Evolutionary conservation across 352 stramenopile species (phyloP), one percentile per base, ranked within the genome.

Genomic region (Phytophthora litchii): DNA sequence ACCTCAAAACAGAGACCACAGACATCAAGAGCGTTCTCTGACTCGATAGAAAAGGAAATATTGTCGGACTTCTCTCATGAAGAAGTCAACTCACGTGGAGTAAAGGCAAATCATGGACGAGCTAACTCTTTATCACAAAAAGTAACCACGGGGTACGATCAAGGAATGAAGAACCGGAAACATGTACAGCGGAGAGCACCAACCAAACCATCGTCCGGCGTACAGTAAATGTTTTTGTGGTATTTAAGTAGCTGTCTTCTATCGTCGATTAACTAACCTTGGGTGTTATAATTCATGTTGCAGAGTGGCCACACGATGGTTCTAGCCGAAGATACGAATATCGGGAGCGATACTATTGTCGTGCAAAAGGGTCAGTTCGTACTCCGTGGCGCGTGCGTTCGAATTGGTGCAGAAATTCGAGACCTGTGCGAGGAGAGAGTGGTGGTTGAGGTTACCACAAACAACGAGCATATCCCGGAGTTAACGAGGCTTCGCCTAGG

Each of bases 31-130:
- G 11, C 23, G 29, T 31, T 36, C 3, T 34, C 7, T n/a, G 53
- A 77, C 23, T 67, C 62, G 1, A 74, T 80, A 5, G 75, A 85
- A 47, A 43, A 40, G 3, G 70, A 82, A 27, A 78, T 78, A 29
- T 20, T 76, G 16, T 67, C 67, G 0, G 47, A 49, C 5, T 56
- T 78, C 7, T 68, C 65, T 17, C 34, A 37, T 4, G 35, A 49
- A 8, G 38, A 52, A 17, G 36, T 51, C 7, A 23, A 38, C 1
- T 29, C 37, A 41, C 49, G 14, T 40, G 35, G 10, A 0, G 61
- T 47, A 2, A n/a, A 20, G 14, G 13, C 34, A 27, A 54, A 31
- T 25, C 20, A 19, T 9, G 27, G 43, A 47, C 20, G 21, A 41
- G 27, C 34, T 19, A 38, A 5, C 0, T 19, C 4, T n/a, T 49